Evolutionary conservation across 352 stramenopile genomes (phyloP), one percentile per base, ranked within the genome.

Genomic region (Blastocystis sp.): DNA sequence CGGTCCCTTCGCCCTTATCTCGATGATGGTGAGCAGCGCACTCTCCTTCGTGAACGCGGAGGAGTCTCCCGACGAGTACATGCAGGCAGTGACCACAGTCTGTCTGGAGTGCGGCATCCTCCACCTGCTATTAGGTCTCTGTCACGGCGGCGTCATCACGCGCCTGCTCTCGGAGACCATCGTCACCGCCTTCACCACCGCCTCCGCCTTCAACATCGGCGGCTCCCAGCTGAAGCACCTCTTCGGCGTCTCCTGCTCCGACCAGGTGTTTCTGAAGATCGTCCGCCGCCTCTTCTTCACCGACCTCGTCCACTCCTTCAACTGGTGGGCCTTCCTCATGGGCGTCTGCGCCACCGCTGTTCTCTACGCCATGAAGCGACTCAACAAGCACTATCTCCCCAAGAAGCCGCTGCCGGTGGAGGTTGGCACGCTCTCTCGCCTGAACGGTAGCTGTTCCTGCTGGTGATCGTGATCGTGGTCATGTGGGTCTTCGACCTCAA

Each of bases 141-240:
- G 71, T 32, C 81, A 71, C n/a, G 40, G 87, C 27, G 87, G 87
- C 21, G 57, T 88, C 32, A 53, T 89, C 16, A 86, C 87, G n/a
- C 81, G 87, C 21, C 56, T 89, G 16, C 72, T 89, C 24, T 88
- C 86, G 7, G 88, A 76, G n/a, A 86, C 87, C 16, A 85, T 89
- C 76, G 73, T 89, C 32, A 87, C 85, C 42, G 87, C 73, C 18
- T 89, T 87, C 53, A 88, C 76, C 24, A 86, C 71, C 8, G 86
- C 78, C 57, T 87, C 87, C 38, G 86, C 87, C 18, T 85, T 89
- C 61, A 88, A 87, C 84, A 89, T 89, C 38, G 76, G 87, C 16
- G 86, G 69, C 3, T 88, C 86, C 40, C 87, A 89, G 72, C 81
- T 89, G 18, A 85, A 89, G 49, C 64, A 88, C 49, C 48, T 87